A percentile compares a stretch with the other conserved stretches of the same genome.
Evolutionary conservation across 805 yeast genomes (phyloP).

Genomic region (Spathaspora sp.): DNA sequence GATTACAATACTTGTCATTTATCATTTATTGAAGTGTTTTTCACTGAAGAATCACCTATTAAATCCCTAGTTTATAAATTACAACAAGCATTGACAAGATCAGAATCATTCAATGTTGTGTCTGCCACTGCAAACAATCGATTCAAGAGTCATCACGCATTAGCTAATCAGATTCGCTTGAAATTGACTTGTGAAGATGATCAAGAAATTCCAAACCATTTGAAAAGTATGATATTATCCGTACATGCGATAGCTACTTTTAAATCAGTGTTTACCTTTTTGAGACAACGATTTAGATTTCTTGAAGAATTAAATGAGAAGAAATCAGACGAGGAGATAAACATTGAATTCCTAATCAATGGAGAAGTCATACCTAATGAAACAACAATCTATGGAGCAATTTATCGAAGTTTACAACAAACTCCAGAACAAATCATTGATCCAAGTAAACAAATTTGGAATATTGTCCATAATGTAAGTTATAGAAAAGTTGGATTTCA

Average conservation of each 20-base stretch:
- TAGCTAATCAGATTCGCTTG: conserved; percentile 70
- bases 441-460: conserved; percentile 51
- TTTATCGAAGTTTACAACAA: conserved; percentile 48
- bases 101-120: conserved; percentile 67
- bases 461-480: conserved; percentile 37
- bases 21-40: conserved; percentile 45
- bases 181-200: conserved; percentile 34
- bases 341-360: conserved; percentile 55
- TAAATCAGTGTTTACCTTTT: conserved; percentile 46
- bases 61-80: conserved; percentile 51
- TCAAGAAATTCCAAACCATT: conserved; percentile 17
- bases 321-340: not conserved
- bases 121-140: conserved; percentile 36
- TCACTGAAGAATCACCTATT: conserved; percentile 22
- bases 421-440: conserved; percentile 39
- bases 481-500: conserved; percentile 8
- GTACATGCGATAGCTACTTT: conserved; percentile 63
- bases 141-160: conserved; percentile 32
- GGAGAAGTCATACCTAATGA: conserved; percentile 58
- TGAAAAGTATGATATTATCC: conserved; percentile 37
- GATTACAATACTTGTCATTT: conserved; percentile 24
- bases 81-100: conserved; percentile 70
- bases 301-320: conserved; percentile 15
- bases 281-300: conserved; percentile 38
- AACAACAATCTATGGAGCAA: conserved; percentile 74